A percentile compares a stretch with the other conserved stretches of the same genome.
These are phyloP conservation scores for Epichloe baconii DNA, from an alignment of 2,329 filamentous ascomycete species.

Conservation along the genomic window DNA sequence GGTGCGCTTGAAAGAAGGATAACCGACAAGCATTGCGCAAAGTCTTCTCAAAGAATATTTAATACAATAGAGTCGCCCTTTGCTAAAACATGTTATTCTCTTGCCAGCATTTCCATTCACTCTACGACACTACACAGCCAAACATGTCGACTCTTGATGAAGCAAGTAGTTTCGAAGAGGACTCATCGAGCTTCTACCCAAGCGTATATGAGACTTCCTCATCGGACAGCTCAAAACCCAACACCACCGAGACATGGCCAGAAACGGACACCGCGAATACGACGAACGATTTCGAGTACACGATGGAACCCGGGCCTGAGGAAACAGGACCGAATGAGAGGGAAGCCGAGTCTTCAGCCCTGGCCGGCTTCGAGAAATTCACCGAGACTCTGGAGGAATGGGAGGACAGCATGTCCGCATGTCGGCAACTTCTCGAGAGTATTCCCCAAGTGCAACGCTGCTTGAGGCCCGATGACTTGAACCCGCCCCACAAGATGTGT, in stretches of 20 bases:
- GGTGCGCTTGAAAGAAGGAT: not conserved
- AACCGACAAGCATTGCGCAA: no score
- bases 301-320: not conserved
- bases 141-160: not conserved
- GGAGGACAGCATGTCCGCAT: not conserved
- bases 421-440: not conserved
- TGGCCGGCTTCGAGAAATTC: not conserved
- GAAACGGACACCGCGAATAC: not conserved
- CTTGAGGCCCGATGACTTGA: not conserved
- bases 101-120: no score
- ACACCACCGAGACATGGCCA: not conserved
- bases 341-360: no score
- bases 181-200: not conserved
- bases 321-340: not conserved
- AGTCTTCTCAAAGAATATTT: no score
- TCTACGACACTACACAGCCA: not conserved
- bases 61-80: no score
- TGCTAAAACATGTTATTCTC: no score
- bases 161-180: not conserved
- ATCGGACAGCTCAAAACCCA: not conserved
- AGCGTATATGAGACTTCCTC: not conserved
- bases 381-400: not conserved
- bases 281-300: not conserved
- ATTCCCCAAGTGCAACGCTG: not conserved
- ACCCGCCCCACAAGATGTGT: not conserved